Evolutionary conservation across 371 early-diverging fungal species (phyloP), one percentile per base, ranked within the genome.

Genomic region (Mucor ambiguus): DNA sequence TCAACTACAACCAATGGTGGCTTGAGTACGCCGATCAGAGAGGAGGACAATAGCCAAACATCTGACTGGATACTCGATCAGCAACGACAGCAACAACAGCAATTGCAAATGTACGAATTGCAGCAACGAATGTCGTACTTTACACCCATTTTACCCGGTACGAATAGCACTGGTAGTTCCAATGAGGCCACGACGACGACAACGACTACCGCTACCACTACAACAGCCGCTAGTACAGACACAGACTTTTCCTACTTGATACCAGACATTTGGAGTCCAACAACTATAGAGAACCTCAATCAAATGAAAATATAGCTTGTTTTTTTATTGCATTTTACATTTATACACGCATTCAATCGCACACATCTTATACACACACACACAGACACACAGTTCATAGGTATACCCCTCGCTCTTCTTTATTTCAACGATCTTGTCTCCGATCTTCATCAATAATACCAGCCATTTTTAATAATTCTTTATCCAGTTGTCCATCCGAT

Each of bases 381-480:
- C 16, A 52, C 28, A 52, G 28, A 41, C 18, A 41, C 18, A 41
- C 41, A 33, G 20, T 33, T 32, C 56, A 56, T 52, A 52, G 46
- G 46, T 28, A 30, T 56, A 30, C 33, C 56, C 56, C 56, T 5
- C 55, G 18, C 12, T 29, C 3, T 26, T 4, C 7, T 46, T 33
- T 46, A 60, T 37, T 43, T 48, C 43, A 71, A 28, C 73, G 66
- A 32, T 73, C 70, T 60, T 75, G 70, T 44, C 71, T 60, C 26
- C 28, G 66, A 64, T 77, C 70, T 48, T 73, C 77, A 20, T 82
- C 73, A 64, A 83, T 77, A 43, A 83, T 75, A 55, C 83, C 83
- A 46, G 83, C 83, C 79, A 83, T 76, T 22, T 75, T 75, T 29
- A 83, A 63, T 12, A 83, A 44, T 26, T 83, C 81, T 35, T 77